These are phyloP conservation scores for Dichotomopilus funicola DNA, from an alignment of 2,329 filamentous ascomycete genomes.

Conservation along the genomic window DNA sequence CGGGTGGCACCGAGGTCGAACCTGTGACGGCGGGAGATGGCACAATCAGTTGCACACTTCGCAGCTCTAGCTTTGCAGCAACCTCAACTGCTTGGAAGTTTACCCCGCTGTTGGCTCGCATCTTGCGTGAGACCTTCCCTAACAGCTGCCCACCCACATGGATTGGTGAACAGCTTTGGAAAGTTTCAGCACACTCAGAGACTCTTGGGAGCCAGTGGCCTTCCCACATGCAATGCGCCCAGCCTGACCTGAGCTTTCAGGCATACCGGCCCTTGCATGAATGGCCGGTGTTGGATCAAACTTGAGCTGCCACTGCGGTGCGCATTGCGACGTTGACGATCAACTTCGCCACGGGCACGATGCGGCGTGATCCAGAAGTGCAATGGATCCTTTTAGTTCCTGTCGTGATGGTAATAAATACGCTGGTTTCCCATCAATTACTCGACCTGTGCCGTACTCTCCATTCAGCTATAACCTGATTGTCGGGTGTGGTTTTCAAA, in stretches of 20 bases:
- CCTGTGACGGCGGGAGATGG: not conserved
- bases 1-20: too few relatives aligned
- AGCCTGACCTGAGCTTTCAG: not conserved
- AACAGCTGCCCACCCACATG: not conserved
- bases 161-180: too few relatives aligned
- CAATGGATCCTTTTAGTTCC: not conserved
- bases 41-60: not conserved
- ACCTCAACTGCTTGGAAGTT: not conserved
- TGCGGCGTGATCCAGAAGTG: not conserved
- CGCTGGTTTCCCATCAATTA: not conserved
- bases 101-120: not conserved
- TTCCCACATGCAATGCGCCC: not conserved
- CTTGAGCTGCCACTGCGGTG: not conserved
- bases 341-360: slow-evolving; percentile 5
- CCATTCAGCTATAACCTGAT: too few relatives aligned
- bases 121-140: not conserved
- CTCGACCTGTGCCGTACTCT: too few relatives aligned
- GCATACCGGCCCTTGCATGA: not conserved
- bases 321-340: not conserved
- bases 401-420: slow-evolving; percentile 1
- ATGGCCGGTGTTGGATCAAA: slow-evolving; percentile 8
- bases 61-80: too few relatives aligned
- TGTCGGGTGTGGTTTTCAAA: too few relatives aligned
- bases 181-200: too few relatives aligned
- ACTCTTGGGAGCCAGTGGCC: not conserved